A percentile compares a stretch with the other conserved stretches of the same genome.
Evolutionary conservation across 306 rosid species (phyloP).

Genomic region (Oxytropis ochrocephala): DNA sequence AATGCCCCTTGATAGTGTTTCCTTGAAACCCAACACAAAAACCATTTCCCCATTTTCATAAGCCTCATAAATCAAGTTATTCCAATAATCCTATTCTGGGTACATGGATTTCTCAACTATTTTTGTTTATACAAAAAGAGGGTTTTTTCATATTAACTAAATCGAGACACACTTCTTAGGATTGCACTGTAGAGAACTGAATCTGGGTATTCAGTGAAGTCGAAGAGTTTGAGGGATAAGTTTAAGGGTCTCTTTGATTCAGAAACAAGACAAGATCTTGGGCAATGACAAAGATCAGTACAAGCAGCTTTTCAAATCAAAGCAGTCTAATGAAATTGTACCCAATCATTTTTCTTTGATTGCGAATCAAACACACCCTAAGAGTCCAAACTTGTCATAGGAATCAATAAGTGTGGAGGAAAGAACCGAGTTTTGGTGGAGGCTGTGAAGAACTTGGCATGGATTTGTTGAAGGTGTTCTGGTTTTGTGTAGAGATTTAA

Average conservation of each 20-base stretch:
- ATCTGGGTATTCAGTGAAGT: conserved; percentile 35
- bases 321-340: too few species aligned
- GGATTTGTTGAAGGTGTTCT: conserved; percentile 54
- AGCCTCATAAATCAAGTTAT: conserved; percentile 37
- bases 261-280: too few species aligned
- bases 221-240: conserved; percentile 38
- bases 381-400: conserved; percentile 53
- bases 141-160: conserved; percentile 36
- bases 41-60: conserved; percentile 29
- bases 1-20: too few species aligned
- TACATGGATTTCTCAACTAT: conserved; percentile 37
- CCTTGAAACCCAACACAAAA: too few species aligned
- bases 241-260: too few species aligned
- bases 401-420: conserved; percentile 48
- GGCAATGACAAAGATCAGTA: too few species aligned
- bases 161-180: conserved; percentile 32
- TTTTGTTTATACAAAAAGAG: conserved; percentile 39
- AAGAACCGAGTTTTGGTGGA: conserved; percentile 54
- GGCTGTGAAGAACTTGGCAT: conserved; percentile 59
- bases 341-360: too few species aligned
- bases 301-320: too few species aligned
- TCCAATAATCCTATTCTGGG: conserved; percentile 46
- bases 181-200: conserved; percentile 32
- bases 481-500: conserved; percentile 52
- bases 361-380: too few species aligned